Evolutionary conservation across 768 basidiomycete species (phyloP), one percentile per base, ranked within the genome.

Genomic region (Trametes elegans): DNA sequence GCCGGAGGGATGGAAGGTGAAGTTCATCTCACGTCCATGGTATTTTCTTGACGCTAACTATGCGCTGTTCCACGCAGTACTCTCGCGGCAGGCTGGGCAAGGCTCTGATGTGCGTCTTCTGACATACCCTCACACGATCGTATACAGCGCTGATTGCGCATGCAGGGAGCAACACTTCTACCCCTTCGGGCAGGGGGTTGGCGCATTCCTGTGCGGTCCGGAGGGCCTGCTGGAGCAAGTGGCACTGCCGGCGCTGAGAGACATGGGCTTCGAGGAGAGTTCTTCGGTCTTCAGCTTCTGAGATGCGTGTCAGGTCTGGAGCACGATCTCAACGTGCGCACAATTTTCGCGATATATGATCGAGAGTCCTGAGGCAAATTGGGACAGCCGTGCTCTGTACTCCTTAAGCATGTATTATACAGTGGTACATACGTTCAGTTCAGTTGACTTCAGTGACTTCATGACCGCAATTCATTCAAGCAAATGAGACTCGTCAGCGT

Each of bases 401-500:
- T n/a, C n/a, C n/a, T n/a, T n/a, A n/a, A n/a, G n/a, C n/a, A n/a
- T n/a, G n/a, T n/a, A n/a, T n/a, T n/a, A n/a, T n/a, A n/a, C n/a
- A n/a, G n/a, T n/a, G n/a, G n/a, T n/a, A n/a, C n/a, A n/a, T n/a
- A n/a, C n/a, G n/a, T n/a, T n/a, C n/a, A n/a, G n/a, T n/a, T n/a
- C n/a, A n/a, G n/a, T n/a, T n/a, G n/a, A n/a, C n/a, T n/a, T n/a
- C n/a, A n/a, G n/a, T n/a, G n/a, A 13, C 11, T 4, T 11, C 11
- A 13, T n/a, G 5, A 18, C 27, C 8, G 18, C 5, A 23, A 1
- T 10, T 58, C 14, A 59, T 9, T 51, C 55, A 18, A 61, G 46
- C 10, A 59, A 26, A 9, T 42, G 32, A 2, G 55, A 55, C 48
- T 89, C 87, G 52, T 90, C 87, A 1, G 74, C 76, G 59, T 89